Conservation (phyloP, 1,284 basidiomycete genomes). For the Fereydounia khargensis region DNA sequence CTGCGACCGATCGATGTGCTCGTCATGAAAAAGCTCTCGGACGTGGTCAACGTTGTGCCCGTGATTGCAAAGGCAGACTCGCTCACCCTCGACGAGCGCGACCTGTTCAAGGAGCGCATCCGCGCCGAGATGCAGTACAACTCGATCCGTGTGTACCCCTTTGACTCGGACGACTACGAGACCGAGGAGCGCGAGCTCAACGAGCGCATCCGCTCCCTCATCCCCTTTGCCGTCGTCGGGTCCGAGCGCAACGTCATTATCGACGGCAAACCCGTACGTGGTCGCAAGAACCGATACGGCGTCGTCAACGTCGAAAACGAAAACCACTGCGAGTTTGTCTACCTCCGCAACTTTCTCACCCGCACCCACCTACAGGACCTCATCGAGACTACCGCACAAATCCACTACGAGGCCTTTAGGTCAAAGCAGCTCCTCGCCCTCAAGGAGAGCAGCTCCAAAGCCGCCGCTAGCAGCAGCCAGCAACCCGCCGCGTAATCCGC, state of each 20-base stretch:
- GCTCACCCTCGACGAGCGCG: slow-evolving; percentile 88
- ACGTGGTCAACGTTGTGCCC: slow-evolving; percentile 98
- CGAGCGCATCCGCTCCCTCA: slow-evolving; percentile 84
- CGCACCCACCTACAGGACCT: slow-evolving; percentile 92
- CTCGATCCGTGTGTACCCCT: slow-evolving; percentile 92
- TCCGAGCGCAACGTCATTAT: slow-evolving; percentile 91
- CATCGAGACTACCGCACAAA: slow-evolving; percentile 97
- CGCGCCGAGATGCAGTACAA: slow-evolving; percentile 88
- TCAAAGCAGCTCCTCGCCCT: slow-evolving; percentile 92
- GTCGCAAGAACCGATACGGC: slow-evolving; percentile 95
- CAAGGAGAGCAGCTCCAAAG: slow-evolving; percentile 67
- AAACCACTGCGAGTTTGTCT: slow-evolving; percentile 95
- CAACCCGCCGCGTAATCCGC: too few species aligned
- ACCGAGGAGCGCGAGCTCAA: slow-evolving; percentile 86
- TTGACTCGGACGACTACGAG: slow-evolving; percentile 93
- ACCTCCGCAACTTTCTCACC: slow-evolving; percentile 93
- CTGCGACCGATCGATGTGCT: slow-evolving; percentile 76
- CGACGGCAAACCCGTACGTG: slow-evolving; percentile 90
- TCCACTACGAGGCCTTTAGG: slow-evolving; percentile 99
- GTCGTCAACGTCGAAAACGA: slow-evolving; percentile 92
- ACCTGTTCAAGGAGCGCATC: slow-evolving; percentile 91
- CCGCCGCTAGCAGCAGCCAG: slow-evolving; percentile 56
- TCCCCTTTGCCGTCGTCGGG: slow-evolving; percentile 95
- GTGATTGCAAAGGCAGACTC: slow-evolving; percentile 98
- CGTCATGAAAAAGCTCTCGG: slow-evolving; percentile 97